Percentiles rank a stretch among this genome's conserved stretches.
Conservation (phyloP, 78 protist genomes). For the Cavenderia fasciculata region DNA sequence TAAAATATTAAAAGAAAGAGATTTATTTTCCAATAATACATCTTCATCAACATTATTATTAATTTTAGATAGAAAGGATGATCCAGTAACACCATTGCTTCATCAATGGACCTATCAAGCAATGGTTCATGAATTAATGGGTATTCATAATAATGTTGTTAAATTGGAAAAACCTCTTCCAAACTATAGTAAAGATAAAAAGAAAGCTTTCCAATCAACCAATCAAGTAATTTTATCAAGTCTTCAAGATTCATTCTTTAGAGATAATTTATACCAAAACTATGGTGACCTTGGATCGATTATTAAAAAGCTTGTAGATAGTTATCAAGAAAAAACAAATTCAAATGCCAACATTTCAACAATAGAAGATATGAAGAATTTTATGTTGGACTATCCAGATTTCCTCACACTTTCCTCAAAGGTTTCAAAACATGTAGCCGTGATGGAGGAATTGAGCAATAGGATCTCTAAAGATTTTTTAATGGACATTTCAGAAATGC, state of each 20-base stretch:
- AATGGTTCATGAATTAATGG: conserved; percentile 97
- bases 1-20: conserved; percentile 64
- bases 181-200: not conserved
- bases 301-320: conserved; percentile 90
- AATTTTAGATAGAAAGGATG: conserved; percentile 95
- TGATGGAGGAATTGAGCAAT: conserved; percentile 78
- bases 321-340: conserved; percentile 78
- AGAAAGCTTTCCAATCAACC: not conserved
- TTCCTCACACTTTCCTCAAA: conserved; percentile 87
- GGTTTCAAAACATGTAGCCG: conserved; percentile 91
- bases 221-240: conserved; percentile 84
- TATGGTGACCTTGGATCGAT: conserved; percentile 95
- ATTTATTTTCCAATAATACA: no score
- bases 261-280: conserved; percentile 83
- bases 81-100: conserved; percentile 97
- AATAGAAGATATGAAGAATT: conserved; percentile 94
- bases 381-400: conserved; percentile 95
- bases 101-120: conserved; percentile 89
- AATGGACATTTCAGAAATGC: conserved; percentile 87
- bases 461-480: conserved; percentile 45
- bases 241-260: conserved; percentile 89
- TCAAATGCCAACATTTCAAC: conserved; percentile 82
- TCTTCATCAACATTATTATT: conserved; percentile 91
- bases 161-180: conserved; percentile 4
- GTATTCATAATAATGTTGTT: conserved; percentile 91